Evolutionary conservation across 176 grass and related monocot species (phyloP).

Genomic region (Chloris gayana): DNA sequence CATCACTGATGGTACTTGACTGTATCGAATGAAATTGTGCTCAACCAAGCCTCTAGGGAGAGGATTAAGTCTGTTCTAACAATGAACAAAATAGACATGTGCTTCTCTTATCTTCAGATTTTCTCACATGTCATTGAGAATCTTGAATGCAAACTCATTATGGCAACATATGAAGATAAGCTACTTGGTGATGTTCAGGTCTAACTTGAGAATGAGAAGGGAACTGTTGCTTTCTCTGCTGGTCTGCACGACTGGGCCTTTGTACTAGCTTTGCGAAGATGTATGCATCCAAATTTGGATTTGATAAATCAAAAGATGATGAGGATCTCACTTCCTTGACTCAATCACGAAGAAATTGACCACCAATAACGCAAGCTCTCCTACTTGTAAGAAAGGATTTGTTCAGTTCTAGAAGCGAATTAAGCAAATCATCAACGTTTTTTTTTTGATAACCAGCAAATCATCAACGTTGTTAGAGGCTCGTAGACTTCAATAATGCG

Average conservation of each 20-base stretch:
- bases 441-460: too few species aligned
- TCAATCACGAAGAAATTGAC: too few species aligned
- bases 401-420: too few species aligned
- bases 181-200: too few species aligned
- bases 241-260: slow-evolving; percentile 57
- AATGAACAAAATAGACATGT: slow-evolving; percentile 81
- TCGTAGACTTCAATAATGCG: too few species aligned
- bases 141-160: slow-evolving; percentile 57
- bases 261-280: slow-evolving; percentile 62
- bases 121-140: slow-evolving; percentile 71
- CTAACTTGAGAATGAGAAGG: too few species aligned
- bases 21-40: slow-evolving; percentile 77
- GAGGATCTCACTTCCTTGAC: slow-evolving; percentile 30
- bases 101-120: slow-evolving; percentile 69
- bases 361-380: too few species aligned
- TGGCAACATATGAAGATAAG: too few species aligned
- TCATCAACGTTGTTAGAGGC: too few species aligned
- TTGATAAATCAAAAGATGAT: slow-evolving; percentile 79
- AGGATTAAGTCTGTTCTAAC: slow-evolving; percentile 83
- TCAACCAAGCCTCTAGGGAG: slow-evolving; percentile 68
- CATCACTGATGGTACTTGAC: slow-evolving; percentile 75
- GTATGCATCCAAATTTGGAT: slow-evolving; percentile 86
- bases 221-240: slow-evolving; percentile 77
- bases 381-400: too few species aligned
- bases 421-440: too few species aligned